These are phyloP conservation scores for Phytophthora ramorum DNA, from an alignment of 352 stramenopile genomes.

Conservation along the genomic window DNA sequence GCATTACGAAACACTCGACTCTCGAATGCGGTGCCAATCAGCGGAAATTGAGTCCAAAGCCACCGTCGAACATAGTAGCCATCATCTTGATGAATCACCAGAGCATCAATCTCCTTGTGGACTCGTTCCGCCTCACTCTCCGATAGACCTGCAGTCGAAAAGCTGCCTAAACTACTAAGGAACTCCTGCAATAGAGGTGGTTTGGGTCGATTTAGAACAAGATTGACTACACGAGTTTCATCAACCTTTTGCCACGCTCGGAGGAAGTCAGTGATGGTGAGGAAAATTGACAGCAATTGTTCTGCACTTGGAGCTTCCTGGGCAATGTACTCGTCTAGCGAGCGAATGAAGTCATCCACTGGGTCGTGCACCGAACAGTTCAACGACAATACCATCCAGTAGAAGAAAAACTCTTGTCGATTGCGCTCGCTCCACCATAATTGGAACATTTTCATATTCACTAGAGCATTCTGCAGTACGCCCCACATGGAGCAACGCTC, in stretches of 20 bases:
- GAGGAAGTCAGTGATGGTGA: conserved; percentile 85
- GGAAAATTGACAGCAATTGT: conserved; percentile 70
- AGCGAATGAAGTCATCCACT: conserved; percentile 82
- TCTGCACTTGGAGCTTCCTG: conserved; percentile 69
- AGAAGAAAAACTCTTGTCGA: conserved; percentile 80
- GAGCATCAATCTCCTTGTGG: conserved; percentile 68
- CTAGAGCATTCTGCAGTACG: conserved; percentile 67
- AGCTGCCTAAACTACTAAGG: conserved; percentile 65
- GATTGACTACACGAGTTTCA: conserved; percentile 30
- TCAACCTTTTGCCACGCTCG: conserved; percentile 70
- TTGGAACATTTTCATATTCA: conserved; percentile 91
- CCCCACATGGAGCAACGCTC: conserved; percentile 77
- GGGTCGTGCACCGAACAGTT: conserved; percentile 77
- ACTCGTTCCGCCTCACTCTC: conserved; percentile 62
- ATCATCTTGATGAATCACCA: conserved; percentile 69
- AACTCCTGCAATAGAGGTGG: conserved; percentile 81
- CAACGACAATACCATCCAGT: conserved; percentile 74
- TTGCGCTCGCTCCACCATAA: conserved; percentile 86
- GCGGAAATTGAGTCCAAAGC: conserved; percentile 89
- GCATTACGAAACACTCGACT: conserved; percentile 61
- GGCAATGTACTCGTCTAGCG: conserved; percentile 77
- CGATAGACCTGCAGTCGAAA: conserved; percentile 54
- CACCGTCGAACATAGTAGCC: conserved; percentile 82
- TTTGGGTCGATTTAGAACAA: conserved; percentile 51
- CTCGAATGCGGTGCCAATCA: conserved; percentile 81